These are phyloP conservation scores for Viscum album DNA, from an alignment of 177 flowering plant species.

Conservation along the genomic window DNA sequence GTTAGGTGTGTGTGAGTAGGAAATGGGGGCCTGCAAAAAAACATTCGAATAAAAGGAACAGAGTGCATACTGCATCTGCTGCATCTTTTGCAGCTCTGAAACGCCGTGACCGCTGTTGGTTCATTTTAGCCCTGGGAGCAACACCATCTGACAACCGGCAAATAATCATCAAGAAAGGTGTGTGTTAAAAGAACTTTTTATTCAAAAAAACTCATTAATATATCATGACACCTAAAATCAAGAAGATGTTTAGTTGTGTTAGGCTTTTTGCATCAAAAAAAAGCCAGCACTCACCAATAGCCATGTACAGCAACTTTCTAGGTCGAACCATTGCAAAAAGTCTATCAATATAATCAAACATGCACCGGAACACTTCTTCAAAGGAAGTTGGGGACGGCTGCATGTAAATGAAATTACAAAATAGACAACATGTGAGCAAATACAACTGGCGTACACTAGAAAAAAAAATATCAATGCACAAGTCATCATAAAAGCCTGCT, in stretches of 20 bases:
- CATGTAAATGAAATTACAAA: conserved; percentile 14
- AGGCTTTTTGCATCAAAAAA: too few relatives aligned
- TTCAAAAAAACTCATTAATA: too few relatives aligned
- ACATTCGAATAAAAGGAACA: too few relatives aligned
- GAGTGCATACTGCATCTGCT: conserved; percentile 67
- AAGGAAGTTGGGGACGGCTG: conserved; percentile 91
- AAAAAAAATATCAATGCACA: not conserved
- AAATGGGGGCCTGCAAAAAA: too few relatives aligned
- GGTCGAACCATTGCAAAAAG: conserved; percentile 97
- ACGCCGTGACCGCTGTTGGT: conserved; percentile 95
- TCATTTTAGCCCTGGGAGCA: conserved; percentile 99
- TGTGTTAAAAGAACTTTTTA: not conserved
- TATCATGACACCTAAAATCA: too few relatives aligned
- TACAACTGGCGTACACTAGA: too few relatives aligned
- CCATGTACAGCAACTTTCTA: conserved; percentile 82
- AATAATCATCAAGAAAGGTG: not conserved
- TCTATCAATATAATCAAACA: conserved; percentile 95
- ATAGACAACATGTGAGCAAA: not conserved
- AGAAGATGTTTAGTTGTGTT: too few relatives aligned
- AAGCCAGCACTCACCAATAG: conserved; percentile 63
- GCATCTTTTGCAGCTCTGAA: conserved; percentile 99
- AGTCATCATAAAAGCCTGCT: not conserved
- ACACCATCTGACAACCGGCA: conserved; percentile 64
- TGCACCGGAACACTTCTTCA: conserved; percentile 86
- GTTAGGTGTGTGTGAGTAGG: too few relatives aligned